These are phyloP conservation scores for Actinomortierella wolfii DNA, from an alignment of 371 early-diverging fungal genomes.

Conservation along the genomic window DNA sequence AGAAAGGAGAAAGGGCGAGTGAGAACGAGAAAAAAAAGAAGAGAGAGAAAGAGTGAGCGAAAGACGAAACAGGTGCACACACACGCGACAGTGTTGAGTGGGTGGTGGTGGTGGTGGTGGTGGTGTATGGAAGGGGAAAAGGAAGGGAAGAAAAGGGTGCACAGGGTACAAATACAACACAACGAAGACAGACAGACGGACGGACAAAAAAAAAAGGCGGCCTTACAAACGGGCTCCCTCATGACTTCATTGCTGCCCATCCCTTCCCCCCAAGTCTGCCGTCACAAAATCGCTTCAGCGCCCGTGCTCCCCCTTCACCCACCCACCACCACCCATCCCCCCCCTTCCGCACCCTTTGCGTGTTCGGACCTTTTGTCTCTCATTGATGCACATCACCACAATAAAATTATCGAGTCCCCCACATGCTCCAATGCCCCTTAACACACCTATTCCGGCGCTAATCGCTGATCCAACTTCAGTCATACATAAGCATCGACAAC, in stretches of 20 bases:
- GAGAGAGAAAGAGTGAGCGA: conserved; percentile 4
- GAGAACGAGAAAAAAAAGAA: conserved; percentile 3
- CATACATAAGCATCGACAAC: no score
- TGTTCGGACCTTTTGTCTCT: no score
- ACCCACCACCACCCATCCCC: not conserved
- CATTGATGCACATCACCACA: no score
- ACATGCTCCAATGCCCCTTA: no score
- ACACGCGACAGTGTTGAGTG: not conserved
- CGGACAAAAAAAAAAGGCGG: no score
- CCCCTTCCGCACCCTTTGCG: not conserved
- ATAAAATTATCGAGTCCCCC: no score
- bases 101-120: no score
- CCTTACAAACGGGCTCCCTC: no score
- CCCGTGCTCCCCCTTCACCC: not conserved
- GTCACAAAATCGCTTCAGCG: conserved; percentile 1
- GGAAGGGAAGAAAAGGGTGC: not conserved
- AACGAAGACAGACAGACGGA: no score
- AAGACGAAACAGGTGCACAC: not conserved
- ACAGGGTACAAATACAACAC: not conserved
- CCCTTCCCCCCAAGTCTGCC: not conserved
- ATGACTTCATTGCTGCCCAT: conserved; percentile 2
- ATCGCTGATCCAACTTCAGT: no score
- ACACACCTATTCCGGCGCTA: no score
- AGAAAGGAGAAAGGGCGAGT: not conserved
- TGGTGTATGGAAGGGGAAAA: no score